Base-by-base conservation (phyloP, 2,329 filamentous ascomycete species). In the Fusarium sp. region DNA sequence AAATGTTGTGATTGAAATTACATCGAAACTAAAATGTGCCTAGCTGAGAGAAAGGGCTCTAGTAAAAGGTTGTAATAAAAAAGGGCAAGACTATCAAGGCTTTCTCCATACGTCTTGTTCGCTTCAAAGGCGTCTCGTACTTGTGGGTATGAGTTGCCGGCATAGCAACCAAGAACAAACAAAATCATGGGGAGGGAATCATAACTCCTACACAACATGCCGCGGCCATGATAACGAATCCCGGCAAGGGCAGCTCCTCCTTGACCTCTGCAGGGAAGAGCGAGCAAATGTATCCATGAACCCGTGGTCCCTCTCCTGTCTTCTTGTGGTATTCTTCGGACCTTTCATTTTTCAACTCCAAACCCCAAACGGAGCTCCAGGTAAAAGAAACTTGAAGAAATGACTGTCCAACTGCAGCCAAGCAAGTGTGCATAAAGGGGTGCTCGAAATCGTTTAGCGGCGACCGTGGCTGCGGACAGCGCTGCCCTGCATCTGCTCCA, bases 401-500 rank as follows among this genome's bases (percentile, higher is more conserved):
- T 63, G 72, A 75, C 74, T 78, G 75, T 76, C 77, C 77, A 79
- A 76, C 71, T 72, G 66, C 73, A 78, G 77, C 69, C 77, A 76
- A 70, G 75, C 70, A 75, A 67, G 75, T 67, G 66, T 56, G 66
- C 63, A 71, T 68, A 69, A 72, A 59, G 47, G 56, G 61, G 42
- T 41, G 54, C 35, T 63, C 18, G 48, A 39, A 41, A n/a, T 45
- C 47, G 56, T 45, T 86, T 95, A 98, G 85, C 95, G 95, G 85
- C 95, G 94, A 80, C 95, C 95, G 83, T 96, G 94, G 87, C 94
- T 97, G 87, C 95, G 93, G 82, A 94, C 93, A 81, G 94, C 91
- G 82, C 90, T 94, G 83, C 94, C 94, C 86, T 98, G 96, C 91
- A 98, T 94, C 78, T 90, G 87, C 86, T 99, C 96, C 81, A 99